These are phyloP conservation scores for Pseudozyma tsukubaensis DNA, from an alignment of 1,284 basidiomycete species.

Conservation along the genomic window DNA sequence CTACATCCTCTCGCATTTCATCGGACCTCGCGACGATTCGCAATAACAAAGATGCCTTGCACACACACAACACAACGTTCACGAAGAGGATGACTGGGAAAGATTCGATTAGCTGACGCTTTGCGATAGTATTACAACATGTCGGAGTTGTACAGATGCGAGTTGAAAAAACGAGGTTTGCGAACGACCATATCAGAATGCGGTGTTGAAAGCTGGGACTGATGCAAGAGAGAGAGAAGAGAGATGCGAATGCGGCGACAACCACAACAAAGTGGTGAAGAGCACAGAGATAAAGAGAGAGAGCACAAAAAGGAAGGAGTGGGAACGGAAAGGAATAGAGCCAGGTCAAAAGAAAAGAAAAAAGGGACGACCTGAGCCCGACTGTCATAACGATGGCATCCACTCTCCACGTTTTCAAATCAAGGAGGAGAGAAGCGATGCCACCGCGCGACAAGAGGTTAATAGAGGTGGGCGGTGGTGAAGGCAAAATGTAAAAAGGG, in stretches of 20 bases:
- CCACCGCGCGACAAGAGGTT: not conserved
- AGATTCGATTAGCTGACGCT: slow-evolving; percentile 31
- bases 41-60: too few species aligned
- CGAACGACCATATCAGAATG: slow-evolving; percentile 43
- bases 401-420: not conserved
- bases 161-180: slow-evolving; percentile 19
- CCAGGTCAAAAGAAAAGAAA: not conserved
- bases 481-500: slow-evolving; percentile 14
- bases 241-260: slow-evolving; percentile 13
- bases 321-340: not conserved
- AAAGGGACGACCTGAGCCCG: slow-evolving; percentile 3
- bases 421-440: not conserved
- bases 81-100: not conserved
- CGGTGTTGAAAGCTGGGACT: slow-evolving; percentile 48
- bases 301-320: not conserved
- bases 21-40: not conserved
- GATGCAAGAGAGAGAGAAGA: slow-evolving; percentile 29
- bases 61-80: not conserved
- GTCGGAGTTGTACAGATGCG: slow-evolving; percentile 55
- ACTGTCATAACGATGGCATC: not conserved
- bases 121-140: slow-evolving; percentile 43
- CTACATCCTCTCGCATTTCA: not conserved
- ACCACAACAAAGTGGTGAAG: not conserved
- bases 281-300: not conserved
- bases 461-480: slow-evolving; percentile 29